Percentiles rank a stretch among this genome's conserved stretches.
These are phyloP conservation scores for Pythium periplocum DNA, from an alignment of 352 stramenopile genomes.

Conservation along the genomic window DNA sequence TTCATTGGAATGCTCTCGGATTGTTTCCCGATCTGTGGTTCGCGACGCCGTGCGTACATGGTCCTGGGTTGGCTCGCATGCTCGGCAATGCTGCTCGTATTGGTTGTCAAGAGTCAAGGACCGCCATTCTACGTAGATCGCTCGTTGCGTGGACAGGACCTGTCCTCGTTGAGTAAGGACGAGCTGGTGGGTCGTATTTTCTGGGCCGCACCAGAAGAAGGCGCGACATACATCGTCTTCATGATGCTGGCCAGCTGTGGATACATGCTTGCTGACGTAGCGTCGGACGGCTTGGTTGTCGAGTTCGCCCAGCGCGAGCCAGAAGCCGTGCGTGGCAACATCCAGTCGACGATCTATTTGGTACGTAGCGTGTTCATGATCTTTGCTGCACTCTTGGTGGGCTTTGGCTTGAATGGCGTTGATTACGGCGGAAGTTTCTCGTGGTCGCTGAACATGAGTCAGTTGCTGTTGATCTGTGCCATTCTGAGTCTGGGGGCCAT, in stretches of 20 bases:
- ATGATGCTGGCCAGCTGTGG: constrained; percentile 36
- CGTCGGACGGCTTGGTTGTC: constrained; percentile 32
- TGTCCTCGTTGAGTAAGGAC: constrained; percentile 5
- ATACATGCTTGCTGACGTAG: constrained; percentile 35
- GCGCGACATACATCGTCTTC: constrained; percentile 23
- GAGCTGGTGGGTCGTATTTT: constrained; percentile 24
- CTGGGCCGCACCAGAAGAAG: constrained; percentile 16
- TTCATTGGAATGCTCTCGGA: constrained; percentile 60
- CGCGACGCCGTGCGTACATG: constrained; percentile 65
- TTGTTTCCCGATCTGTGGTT: constrained; percentile 58
- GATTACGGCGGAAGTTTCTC: constrained; percentile 33
- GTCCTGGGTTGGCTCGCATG: constrained; percentile 56
- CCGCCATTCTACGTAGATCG: constrained; percentile 53
- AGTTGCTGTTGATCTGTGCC: constrained; percentile 20
- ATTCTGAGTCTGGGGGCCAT: constrained; percentile 19
- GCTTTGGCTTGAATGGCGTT: constrained; percentile 27
- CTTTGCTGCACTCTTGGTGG: constrained; percentile 22
- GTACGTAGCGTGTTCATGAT: constrained; percentile 35
- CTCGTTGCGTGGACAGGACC: constrained; percentile 31
- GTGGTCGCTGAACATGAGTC: constrained; percentile 24
- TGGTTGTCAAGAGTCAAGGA: constrained; percentile 35
- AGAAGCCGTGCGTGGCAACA: constrained; percentile 19
- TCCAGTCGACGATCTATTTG: constrained; percentile 39
- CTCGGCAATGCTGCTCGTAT: constrained; percentile 38
- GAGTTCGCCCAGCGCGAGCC: constrained; percentile 41